Evolutionary conservation across 2,329 filamentous ascomycete genomes (phyloP).

Genomic region (Claviceps citrina): DNA sequence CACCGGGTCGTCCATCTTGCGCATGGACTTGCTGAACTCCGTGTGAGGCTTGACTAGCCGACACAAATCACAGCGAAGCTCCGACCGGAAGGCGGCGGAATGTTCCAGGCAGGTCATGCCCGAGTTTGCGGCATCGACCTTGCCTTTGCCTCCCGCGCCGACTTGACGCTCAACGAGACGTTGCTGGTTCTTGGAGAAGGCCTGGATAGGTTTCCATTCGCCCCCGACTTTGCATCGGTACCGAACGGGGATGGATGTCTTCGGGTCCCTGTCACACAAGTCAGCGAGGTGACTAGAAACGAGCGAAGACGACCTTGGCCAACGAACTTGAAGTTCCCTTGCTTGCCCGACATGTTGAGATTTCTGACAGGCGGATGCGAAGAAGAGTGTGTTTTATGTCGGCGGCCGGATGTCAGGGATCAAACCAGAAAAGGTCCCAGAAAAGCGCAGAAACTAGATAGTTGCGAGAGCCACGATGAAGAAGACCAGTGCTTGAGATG

Average conservation of each 20-base stretch:
- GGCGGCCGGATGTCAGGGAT: no score
- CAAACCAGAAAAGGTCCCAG: no score
- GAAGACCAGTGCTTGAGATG: not conserved
- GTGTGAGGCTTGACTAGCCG: constrained; percentile 12
- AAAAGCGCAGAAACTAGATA: no score
- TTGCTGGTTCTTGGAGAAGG: constrained; percentile 21
- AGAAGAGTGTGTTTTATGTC: no score
- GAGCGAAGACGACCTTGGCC: not conserved
- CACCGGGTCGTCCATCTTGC: constrained; percentile 16
- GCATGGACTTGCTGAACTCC: constrained; percentile 17
- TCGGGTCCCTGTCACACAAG: not conserved
- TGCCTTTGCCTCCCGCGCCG: not conserved
- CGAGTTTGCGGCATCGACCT: constrained; percentile 16
- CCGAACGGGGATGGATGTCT: constrained; percentile 2
- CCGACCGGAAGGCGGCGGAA: constrained; percentile 10
- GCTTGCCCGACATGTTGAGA: not conserved
- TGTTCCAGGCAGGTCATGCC: constrained; percentile 25
- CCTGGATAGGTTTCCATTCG: constrained; percentile 19
- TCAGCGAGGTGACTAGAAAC: not conserved
- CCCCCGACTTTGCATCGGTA: constrained; percentile 21
- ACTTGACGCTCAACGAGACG: constrained; percentile 11
- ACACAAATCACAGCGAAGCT: constrained; percentile 20
- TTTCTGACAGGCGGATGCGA: no score
- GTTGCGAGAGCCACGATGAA: not conserved
- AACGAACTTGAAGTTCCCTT: not conserved